A percentile compares a stretch with the other conserved stretches of the same genome.
Evolutionary conservation across 2,329 filamentous ascomycete genomes (phyloP).

Genomic region (Cordyceps farinosa): DNA sequence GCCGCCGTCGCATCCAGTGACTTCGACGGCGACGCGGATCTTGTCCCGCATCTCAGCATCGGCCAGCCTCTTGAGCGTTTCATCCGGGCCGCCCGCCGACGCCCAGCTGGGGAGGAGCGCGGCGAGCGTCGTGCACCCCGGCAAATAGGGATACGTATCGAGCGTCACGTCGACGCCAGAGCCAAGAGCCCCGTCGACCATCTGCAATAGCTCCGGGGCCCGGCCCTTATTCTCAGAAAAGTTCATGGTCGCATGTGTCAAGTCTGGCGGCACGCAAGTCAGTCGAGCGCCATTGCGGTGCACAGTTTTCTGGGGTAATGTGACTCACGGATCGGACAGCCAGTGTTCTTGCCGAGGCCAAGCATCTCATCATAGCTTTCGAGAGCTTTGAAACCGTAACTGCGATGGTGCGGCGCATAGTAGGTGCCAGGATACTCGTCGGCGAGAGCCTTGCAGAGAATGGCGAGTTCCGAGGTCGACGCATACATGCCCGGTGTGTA

Average conservation of each 20-base stretch:
- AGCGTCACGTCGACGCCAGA: conserved; percentile 24
- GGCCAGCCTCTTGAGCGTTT: conserved; percentile 23
- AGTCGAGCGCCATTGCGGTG: background rate
- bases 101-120: conserved; percentile 25
- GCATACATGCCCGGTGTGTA: conserved; percentile 28
- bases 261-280: conserved; percentile 15
- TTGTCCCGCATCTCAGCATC: conserved; percentile 22
- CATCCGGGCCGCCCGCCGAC: conserved; percentile 23
- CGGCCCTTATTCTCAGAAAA: conserved; percentile 26
- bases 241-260: conserved; percentile 26
- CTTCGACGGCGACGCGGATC: conserved; percentile 24
- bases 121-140: conserved; percentile 25
- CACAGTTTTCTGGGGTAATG: no score
- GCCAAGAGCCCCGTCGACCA: conserved; percentile 23
- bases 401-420: conserved; percentile 27
- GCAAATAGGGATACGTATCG: conserved; percentile 26
- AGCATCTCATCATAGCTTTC: conserved; percentile 27
- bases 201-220: conserved; percentile 22
- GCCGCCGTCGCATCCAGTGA: conserved; percentile 25
- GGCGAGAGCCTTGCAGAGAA: conserved; percentile 23
- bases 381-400: conserved; percentile 24
- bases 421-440: conserved; percentile 24
- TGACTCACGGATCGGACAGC: conserved; percentile 25
- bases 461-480: conserved; percentile 24
- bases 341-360: conserved; percentile 23